Evolutionary conservation across 2,329 filamentous ascomycete genomes (phyloP).

Genomic region (Parastagonospora nodorum): DNA sequence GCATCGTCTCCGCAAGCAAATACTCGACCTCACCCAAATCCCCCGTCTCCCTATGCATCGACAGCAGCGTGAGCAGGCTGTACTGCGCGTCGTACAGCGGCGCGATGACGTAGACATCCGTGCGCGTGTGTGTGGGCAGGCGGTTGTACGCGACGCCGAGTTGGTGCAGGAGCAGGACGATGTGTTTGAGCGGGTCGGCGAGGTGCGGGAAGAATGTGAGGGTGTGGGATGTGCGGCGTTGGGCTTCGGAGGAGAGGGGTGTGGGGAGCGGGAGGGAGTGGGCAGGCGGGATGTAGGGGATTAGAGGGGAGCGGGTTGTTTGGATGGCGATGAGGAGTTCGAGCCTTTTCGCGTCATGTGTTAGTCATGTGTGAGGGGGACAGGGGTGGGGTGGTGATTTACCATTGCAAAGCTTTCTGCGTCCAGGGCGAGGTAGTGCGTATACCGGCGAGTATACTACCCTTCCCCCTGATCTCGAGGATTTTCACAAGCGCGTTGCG

Average conservation of each 20-base stretch:
- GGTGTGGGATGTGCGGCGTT: slow-evolving; percentile 11
- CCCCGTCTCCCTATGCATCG: slow-evolving; percentile 12
- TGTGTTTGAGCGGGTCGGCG: slow-evolving; percentile 8
- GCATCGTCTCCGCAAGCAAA: slow-evolving; percentile 20
- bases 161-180: slow-evolving; percentile 19
- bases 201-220: slow-evolving; percentile 16
- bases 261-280: slow-evolving; percentile 8
- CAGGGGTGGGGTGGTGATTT: no score
- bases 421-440: slow-evolving; percentile 13
- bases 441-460: slow-evolving; percentile 19
- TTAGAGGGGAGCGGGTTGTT: slow-evolving; percentile 11
- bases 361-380: no score
- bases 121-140: slow-evolving; percentile 5
- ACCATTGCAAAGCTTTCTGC: slow-evolving; percentile 24
- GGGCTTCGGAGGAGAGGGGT: slow-evolving; percentile 6
- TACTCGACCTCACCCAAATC: slow-evolving; percentile 18
- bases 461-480: slow-evolving; percentile 18
- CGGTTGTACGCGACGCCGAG: slow-evolving; percentile 11
- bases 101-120: slow-evolving; percentile 14
- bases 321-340: slow-evolving; percentile 27
- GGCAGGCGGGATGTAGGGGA: slow-evolving; percentile 14
- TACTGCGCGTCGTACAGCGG: slow-evolving; percentile 25
- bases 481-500: slow-evolving; percentile 24
- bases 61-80: slow-evolving; percentile 12
- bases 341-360: slow-evolving; percentile 19